A percentile compares a stretch with the other conserved stretches of the same genome.
phyloP scores from a whole-genome alignment of 1,284 basidiomycete genomes.

The Malassezia sympodialis region DNA sequence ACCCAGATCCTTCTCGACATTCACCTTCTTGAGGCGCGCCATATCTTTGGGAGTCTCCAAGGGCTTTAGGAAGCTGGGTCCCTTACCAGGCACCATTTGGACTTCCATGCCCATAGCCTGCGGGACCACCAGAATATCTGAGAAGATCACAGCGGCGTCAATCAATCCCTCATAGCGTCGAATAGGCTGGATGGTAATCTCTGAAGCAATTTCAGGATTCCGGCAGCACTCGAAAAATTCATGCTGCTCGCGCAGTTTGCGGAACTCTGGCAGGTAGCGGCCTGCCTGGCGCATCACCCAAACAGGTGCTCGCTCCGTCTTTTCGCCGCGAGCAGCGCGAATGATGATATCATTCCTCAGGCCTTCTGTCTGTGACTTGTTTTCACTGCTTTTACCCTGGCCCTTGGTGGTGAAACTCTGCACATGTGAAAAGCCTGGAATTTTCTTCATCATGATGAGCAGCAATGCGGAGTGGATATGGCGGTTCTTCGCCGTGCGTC shows the following conservation, averaged over 20 bases:
- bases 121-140: conserved; percentile 46
- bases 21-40: conserved; percentile 40
- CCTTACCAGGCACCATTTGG: conserved; percentile 45
- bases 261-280: conserved; percentile 66
- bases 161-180: conserved; percentile 42
- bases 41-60: conserved; percentile 40
- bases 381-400: conserved; percentile 13
- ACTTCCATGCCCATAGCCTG: conserved; percentile 48
- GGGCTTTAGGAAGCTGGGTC: conserved; percentile 43
- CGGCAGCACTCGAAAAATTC: conserved; percentile 48
- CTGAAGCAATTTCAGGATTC: conserved; percentile 39
- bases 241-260: conserved; percentile 41
- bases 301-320: conserved; percentile 81
- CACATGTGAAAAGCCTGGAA: conserved; percentile 30
- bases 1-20: conserved; percentile 46
- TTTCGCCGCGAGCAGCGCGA: conserved; percentile 75
- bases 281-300: conserved; percentile 99
- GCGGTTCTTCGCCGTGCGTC: neutral
- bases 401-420: conserved; percentile 28
- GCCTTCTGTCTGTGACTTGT: conserved; percentile 26
- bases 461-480: neutral
- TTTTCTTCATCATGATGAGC: conserved; percentile 24
- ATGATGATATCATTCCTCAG: conserved; percentile 82
- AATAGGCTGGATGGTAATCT: conserved; percentile 47
- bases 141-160: conserved; percentile 48